Percentiles rank a stretch among this genome's conserved stretches.
Conservation (phyloP, 495 filamentous ascomycete species). For the Lentithecium fluviatile region DNA sequence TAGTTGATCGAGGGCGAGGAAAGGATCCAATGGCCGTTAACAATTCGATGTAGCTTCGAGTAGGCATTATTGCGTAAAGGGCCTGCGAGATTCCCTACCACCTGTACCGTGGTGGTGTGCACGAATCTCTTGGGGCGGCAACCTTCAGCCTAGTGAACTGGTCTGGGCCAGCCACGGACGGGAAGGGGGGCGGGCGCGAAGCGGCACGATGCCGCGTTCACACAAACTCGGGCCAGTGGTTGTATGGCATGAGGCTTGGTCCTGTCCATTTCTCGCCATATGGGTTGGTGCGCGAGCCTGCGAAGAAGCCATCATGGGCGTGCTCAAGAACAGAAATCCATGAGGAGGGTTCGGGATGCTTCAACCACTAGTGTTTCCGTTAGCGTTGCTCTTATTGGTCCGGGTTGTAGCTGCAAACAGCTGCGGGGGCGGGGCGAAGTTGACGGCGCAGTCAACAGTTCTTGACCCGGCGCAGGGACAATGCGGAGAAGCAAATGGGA, state of each 20-base stretch:
- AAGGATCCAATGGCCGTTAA: too few relatives aligned
- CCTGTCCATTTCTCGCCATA: constrained; percentile 58
- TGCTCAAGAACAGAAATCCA: constrained; percentile 56
- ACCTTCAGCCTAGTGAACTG: constrained; percentile 4
- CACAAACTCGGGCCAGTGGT: constrained; percentile 43
- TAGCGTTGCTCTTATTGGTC: constrained; percentile 27
- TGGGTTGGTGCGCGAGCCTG: constrained; percentile 47
- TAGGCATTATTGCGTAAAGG: neutral
- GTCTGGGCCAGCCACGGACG: neutral
- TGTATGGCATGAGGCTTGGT: constrained; percentile 42
- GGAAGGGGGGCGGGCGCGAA: constrained; percentile 8
- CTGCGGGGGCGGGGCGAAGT: too few relatives aligned
- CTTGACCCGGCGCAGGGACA: too few relatives aligned
- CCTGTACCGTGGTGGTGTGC: neutral
- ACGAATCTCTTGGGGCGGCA: constrained; percentile 7
- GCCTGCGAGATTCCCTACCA: too few relatives aligned
- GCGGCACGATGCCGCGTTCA: constrained; percentile 24
- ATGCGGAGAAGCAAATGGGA: neutral
- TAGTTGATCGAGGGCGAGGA: too few relatives aligned
- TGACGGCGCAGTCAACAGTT: too few relatives aligned
- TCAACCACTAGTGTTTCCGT: constrained; percentile 46
- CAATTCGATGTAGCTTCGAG: too few relatives aligned
- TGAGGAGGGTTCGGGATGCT: constrained; percentile 56
- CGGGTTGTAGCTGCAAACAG: neutral
- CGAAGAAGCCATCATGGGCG: constrained; percentile 57